These are phyloP conservation scores for Xylaria hypoxylon DNA, from an alignment of 2,329 filamentous ascomycete species.

Conservation along the genomic window DNA sequence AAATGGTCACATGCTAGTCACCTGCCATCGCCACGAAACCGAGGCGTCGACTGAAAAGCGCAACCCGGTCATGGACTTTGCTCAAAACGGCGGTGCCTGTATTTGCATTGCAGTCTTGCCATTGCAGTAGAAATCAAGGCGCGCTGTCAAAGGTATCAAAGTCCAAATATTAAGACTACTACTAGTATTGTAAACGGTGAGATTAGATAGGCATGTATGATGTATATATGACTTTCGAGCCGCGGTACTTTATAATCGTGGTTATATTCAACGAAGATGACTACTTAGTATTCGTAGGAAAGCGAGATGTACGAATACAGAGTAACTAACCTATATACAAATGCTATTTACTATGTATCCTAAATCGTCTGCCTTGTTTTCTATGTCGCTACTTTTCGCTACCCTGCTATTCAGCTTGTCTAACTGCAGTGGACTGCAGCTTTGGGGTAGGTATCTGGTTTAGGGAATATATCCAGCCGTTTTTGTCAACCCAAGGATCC, in stretches of 20 bases:
- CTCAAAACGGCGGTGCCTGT: slow-evolving; percentile 16
- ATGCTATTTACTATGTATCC: too few species aligned
- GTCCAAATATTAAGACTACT: slow-evolving; percentile 15
- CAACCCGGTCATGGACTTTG: slow-evolving; percentile 16
- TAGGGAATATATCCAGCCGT: not conserved
- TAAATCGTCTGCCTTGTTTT: not conserved
- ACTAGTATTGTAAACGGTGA: slow-evolving; percentile 8
- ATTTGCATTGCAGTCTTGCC: slow-evolving; percentile 15
- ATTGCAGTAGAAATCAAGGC: not conserved
- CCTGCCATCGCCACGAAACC: slow-evolving; percentile 28
- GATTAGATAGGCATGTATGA: slow-evolving; percentile 7
- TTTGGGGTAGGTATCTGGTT: slow-evolving; percentile 2
- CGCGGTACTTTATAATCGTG: slow-evolving; percentile 16
- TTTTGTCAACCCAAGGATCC: slow-evolving; percentile 13
- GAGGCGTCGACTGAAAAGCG: slow-evolving; percentile 27
- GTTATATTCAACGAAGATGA: slow-evolving; percentile 13
- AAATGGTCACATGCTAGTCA: slow-evolving; percentile 37
- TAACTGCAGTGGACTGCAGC: not conserved
- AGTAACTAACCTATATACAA: too few species aligned
- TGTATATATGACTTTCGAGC: slow-evolving; percentile 13
- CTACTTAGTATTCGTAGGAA: not conserved
- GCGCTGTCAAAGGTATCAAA: slow-evolving; percentile 8
- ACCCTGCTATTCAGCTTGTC: not conserved
- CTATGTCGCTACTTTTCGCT: not conserved
- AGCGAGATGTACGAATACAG: slow-evolving; percentile 2